phyloP scores from a whole-genome alignment of 495 filamentous ascomycete genomes.

The Collariella sp. region DNA sequence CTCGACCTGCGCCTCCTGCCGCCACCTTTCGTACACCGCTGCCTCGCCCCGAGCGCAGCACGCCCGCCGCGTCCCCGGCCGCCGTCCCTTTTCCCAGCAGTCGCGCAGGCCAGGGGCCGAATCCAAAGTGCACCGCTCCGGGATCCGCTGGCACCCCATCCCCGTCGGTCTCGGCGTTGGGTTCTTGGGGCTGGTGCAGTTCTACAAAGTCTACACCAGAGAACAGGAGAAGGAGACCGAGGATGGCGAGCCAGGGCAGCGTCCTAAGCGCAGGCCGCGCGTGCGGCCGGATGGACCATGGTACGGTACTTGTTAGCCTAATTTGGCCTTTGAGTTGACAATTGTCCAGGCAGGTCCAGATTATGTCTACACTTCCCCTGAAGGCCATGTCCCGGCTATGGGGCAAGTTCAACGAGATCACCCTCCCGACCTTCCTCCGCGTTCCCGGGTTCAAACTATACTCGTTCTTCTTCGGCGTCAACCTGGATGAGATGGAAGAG shows the following conservation, averaged over 20 bases:
- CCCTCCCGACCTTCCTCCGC: constrained; percentile 82
- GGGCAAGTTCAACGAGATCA: constrained; percentile 91
- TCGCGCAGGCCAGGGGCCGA: constrained; percentile 35
- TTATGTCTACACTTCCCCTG: constrained; percentile 91
- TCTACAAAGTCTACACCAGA: constrained; percentile 64
- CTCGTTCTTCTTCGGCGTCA: constrained; percentile 85
- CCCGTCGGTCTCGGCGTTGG: constrained; percentile 82
- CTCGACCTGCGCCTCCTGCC: constrained; percentile 5
- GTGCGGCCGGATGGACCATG: constrained; percentile 84
- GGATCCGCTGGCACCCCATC: constrained; percentile 92
- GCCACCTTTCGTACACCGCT: not conserved
- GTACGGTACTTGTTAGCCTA: constrained; percentile 33
- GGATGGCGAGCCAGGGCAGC: constrained; percentile 27
- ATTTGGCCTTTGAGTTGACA: not conserved
- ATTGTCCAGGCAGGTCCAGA: constrained; percentile 67
- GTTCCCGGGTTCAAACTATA: constrained; percentile 95
- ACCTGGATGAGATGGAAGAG: constrained; percentile 79
- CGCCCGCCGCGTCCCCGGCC: constrained; percentile 10
- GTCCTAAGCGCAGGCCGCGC: constrained; percentile 56
- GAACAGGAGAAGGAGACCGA: constrained; percentile 48
- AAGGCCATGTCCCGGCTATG: constrained; percentile 90
- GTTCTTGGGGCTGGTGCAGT: constrained; percentile 74
- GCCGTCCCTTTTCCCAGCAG: constrained; percentile 25
- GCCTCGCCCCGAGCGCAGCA: constrained; percentile 11
- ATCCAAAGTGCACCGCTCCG: constrained; percentile 52